Base-by-base conservation (phyloP, 2,329 filamentous ascomycete genomes). In the Simplicillium sp. region DNA sequence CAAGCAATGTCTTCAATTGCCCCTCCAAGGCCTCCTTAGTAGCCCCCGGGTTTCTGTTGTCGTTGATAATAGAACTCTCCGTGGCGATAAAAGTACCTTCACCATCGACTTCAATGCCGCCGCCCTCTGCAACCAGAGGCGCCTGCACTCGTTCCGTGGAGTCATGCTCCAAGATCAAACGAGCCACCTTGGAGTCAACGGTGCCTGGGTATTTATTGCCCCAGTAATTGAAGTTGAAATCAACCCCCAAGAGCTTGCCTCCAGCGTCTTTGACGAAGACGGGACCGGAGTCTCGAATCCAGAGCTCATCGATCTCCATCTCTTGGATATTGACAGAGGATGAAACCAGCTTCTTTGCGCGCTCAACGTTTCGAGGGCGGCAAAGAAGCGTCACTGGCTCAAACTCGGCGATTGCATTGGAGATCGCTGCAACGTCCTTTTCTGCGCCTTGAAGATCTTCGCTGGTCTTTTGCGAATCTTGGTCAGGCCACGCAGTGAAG, bases 241-340 rank as follows among this genome's bases (percentile, higher is more conserved):
- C 40, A n/a, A 45, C n/a, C 3, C 40, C 44, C 9, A 39, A 54
- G 46, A 56, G 51, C 18, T 58, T 55, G 4, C 58, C 55, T 47
- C 63, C 56, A 31, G 58, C 53, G 37, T 66, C 64, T 52, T 66
- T 67, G 49, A 71, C 61, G 70, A 70, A 77, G 56, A 73, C 71
- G 44, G 64, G 60, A 20, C 69, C 68, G 11, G 64, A 62, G 31
- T 70, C 70, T 40, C 41, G 41, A 2, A 43, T 37, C 41, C 41
- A 43, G 5, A 43, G 37, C 34, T 43, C 41, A 16, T 39, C 34
- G 4, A 43, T 34, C n/a, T 39, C 37, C n/a, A 39, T 25, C 18
- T 43, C 37, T 16, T 43, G 37, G 18, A 43, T 37, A 14, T n/a
- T 11, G 3, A 43, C 17, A 3, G 37, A 15, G 16, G 41, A 13